Conservation (phyloP, 2,329 filamentous ascomycete species). For the Fusarium pseudocircinatum region DNA sequence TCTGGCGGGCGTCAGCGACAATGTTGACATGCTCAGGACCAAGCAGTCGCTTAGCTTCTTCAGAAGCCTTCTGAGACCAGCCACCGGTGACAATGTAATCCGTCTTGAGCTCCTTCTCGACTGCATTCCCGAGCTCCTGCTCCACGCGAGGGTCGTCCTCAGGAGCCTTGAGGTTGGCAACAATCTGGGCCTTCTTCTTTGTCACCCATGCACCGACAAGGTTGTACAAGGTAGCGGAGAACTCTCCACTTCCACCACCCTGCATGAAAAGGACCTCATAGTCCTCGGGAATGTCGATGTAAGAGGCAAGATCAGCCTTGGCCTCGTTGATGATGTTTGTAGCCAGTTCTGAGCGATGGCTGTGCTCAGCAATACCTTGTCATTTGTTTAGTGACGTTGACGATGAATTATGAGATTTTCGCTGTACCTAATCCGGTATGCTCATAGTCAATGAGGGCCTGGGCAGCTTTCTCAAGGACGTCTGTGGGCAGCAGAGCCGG, state of each 20-base stretch:
- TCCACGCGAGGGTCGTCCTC: conserved; percentile 62
- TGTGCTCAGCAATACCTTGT: conserved; percentile 78
- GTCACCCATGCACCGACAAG: conserved; percentile 85
- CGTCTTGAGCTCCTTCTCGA: conserved; percentile 77
- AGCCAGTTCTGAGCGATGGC: conserved; percentile 84
- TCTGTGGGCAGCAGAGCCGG: conserved; percentile 86
- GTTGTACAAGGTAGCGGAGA: conserved; percentile 86
- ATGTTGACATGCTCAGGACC: conserved; percentile 81
- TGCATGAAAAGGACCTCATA: conserved; percentile 93
- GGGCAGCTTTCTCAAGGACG: conserved; percentile 79
- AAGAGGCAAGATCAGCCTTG: conserved; percentile 76
- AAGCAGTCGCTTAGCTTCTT: conserved; percentile 81
- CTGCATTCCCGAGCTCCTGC: conserved; percentile 68
- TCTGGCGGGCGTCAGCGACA: conserved; percentile 71
- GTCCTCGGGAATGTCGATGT: conserved; percentile 83
- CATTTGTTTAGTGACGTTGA: neutral
- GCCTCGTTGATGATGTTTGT: conserved; percentile 80
- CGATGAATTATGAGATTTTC: neutral
- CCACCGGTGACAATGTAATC: conserved; percentile 93
- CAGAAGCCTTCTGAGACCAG: conserved; percentile 87
- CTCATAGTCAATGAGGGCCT: conserved; percentile 84
- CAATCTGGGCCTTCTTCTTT: conserved; percentile 68
- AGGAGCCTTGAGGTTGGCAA: conserved; percentile 62
- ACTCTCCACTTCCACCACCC: conserved; percentile 85
- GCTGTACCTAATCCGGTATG: conserved; percentile 76